A percentile compares a stretch with the other conserved stretches of the same genome.
These are phyloP conservation scores for Microcos paniculata DNA, from an alignment of 345 rosid species.

Conservation along the genomic window DNA sequence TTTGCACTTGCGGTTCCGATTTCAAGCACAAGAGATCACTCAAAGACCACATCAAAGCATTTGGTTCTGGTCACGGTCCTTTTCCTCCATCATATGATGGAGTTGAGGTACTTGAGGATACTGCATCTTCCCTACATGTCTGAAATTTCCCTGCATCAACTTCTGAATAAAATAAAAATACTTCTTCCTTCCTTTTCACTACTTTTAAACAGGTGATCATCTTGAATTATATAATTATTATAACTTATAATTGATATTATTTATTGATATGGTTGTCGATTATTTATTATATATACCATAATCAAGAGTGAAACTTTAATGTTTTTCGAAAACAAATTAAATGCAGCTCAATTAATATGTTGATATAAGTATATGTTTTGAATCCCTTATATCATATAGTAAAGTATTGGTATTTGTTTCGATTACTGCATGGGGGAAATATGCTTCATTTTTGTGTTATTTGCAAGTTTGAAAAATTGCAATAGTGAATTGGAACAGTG, in stretches of 20 bases:
- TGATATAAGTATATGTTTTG: neutral
- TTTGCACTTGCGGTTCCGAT: conserved; percentile 81
- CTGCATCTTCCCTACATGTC: conserved; percentile 27
- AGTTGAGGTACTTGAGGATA: conserved; percentile 23
- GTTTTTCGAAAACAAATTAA: neutral
- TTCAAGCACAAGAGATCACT: conserved; percentile 94
- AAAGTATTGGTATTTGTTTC: neutral
- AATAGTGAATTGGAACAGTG: neutral
- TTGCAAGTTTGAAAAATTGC: no score
- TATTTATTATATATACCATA: neutral
- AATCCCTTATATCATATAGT: neutral
- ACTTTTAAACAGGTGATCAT: neutral
- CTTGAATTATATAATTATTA: neutral
- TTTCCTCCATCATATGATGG: conserved; percentile 41
- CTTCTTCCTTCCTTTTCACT: neutral
- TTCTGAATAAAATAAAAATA: neutral
- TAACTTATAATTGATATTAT: no score
- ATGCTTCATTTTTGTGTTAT: neutral
- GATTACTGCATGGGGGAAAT: neutral
- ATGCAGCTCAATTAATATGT: neutral
- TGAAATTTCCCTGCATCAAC: neutral
- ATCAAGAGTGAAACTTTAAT: neutral
- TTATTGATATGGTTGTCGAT: neutral
- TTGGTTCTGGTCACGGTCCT: conserved; percentile 70
- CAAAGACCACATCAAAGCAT: conserved; percentile 75